Base-by-base conservation (phyloP, 345 rosid species). In the Dimocarpus longan region DNA sequence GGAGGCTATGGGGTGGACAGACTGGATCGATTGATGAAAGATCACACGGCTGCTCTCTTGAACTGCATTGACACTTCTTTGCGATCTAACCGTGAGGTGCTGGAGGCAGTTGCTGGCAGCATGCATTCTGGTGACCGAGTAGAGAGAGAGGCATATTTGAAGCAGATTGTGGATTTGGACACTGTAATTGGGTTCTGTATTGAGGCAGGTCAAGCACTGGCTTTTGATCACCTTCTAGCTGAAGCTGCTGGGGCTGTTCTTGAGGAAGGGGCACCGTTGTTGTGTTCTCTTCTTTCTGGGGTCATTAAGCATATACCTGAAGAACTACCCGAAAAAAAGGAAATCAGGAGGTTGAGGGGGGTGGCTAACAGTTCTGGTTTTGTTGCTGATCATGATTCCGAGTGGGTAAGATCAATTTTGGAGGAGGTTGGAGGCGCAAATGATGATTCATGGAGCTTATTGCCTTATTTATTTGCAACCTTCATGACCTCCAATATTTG, bases 1-100 rank as follows among this genome's bases (percentile, higher is more conserved):
- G 99, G 99, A 73, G 93, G 94, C 78, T 96, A 96, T 82, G 99
- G 99, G 76, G 95, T 94, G 62, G 98, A 94, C 84, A 88, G 91
- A 77, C 87, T 96, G 46, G 98, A 96, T 81, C 88, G 85, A 84
- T 90, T 94, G 98, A 91, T 96, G 98, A 96, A 90, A 85, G 99
- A 94, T 70, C 99, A 96, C 83, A 89, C 91, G 43, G 94, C 95
- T 68, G 98, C 98, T 54, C 93, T 96, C 43, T 89, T 96, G 84
- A 96, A 96, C 78, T 96, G 99, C 83, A 89, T 96, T 48, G 98
- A 93, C 86, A 91, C 99, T 18, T 89, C 99, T 64, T 81, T 96
- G 82, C 89, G 93, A 80, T 89, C 95, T 76, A 96, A 94, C 80
- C 92, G 93, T 78, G 98, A 94, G 84, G 73, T 93, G 75, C 82